These are phyloP conservation scores for Eustoma russellianum DNA, from an alignment of 257 asterid genomes.

Conservation along the genomic window DNA sequence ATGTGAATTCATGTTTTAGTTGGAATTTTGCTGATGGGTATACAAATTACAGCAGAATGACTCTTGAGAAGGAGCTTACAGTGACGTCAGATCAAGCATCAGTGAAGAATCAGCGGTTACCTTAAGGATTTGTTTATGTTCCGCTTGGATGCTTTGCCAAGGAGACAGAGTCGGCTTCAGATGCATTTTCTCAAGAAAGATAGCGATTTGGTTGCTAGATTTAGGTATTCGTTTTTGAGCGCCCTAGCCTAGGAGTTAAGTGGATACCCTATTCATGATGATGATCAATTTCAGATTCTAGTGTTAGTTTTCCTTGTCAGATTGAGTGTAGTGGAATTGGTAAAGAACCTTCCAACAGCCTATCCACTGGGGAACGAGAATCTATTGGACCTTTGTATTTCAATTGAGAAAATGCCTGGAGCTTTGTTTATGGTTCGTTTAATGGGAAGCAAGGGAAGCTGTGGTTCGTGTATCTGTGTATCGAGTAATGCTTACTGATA, in stretches of 20 bases:
- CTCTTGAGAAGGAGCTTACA: conserved; percentile 66
- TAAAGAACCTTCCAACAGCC: no score
- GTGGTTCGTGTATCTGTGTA: conserved; percentile 49
- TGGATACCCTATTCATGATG: no score
- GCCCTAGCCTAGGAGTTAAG: not conserved
- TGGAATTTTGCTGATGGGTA: not conserved
- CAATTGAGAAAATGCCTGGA: conserved; percentile 2
- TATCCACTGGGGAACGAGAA: no score
- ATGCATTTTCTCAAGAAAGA: conserved; percentile 36
- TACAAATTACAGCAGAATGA: conserved; percentile 45
- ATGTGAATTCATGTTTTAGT: not conserved
- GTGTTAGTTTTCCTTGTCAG: not conserved
- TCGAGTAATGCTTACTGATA: conserved; percentile 21
- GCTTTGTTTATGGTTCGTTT: not conserved
- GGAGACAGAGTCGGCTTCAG: conserved; percentile 51
- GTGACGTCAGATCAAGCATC: conserved; percentile 97
- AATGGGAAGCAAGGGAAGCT: conserved; percentile 26
- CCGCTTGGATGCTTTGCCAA: conserved; percentile 67
- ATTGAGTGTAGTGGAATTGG: conserved; percentile 11
- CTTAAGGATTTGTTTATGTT: conserved; percentile 82
- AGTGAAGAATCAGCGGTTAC: conserved; percentile 75
- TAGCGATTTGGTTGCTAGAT: conserved; percentile 34
- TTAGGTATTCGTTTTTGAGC: conserved; percentile 2
- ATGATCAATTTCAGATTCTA: no score
- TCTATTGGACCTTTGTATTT: no score